Base-by-base conservation (phyloP, 345 rosid species). In the Cardamine chenopodiifolia region DNA sequence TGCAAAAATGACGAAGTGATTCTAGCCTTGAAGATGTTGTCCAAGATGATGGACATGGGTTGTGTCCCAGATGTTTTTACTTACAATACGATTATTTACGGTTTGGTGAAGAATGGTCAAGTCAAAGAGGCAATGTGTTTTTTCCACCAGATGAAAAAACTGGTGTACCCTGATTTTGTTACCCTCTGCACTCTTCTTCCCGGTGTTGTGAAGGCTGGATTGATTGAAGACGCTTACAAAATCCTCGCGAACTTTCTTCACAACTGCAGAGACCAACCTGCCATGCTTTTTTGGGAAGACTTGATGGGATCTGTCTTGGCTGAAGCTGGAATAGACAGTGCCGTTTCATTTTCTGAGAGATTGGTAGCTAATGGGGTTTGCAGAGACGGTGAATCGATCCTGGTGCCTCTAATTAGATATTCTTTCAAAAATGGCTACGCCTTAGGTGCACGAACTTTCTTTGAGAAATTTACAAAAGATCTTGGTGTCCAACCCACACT, bases 131-230 rank as follows among this genome's bases (percentile, higher is more conserved):
- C 96, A 48, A 81, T 94, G 74, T 85, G 88, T 89, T 70, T 94
- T 79, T 94, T 87, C 83, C 88, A 82, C 82, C 97, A 91, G 82
- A 94, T 91, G 98, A 90, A 82, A 84, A 91, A 94, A 72, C 70
- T 69, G n/a, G 80, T 90, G 18, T 73, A 57, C 48, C 96, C 96
- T 71, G 97, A 94, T 78, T 78, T 76, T 78, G 92, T 94, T 45
- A 91, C 93, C 35, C 71, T 94, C 70, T 91, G 88, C 84, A 91
- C 98, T 54, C 89, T 94, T 59, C 88, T 91, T 73, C 97, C 96
- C 34, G 90, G 91, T 69, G 71, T 91, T 78, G 85, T 94, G 14
- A 90, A 86, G 80, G 85, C 68, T 32, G 89, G 88, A 45, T 63
- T 73, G 71, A 77, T 84, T 54, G 84, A 84, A 48, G 85, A 86